Evolutionary conservation across 2,329 filamentous ascomycete genomes (phyloP).

Genomic region (Keithomyces neogunnii): DNA sequence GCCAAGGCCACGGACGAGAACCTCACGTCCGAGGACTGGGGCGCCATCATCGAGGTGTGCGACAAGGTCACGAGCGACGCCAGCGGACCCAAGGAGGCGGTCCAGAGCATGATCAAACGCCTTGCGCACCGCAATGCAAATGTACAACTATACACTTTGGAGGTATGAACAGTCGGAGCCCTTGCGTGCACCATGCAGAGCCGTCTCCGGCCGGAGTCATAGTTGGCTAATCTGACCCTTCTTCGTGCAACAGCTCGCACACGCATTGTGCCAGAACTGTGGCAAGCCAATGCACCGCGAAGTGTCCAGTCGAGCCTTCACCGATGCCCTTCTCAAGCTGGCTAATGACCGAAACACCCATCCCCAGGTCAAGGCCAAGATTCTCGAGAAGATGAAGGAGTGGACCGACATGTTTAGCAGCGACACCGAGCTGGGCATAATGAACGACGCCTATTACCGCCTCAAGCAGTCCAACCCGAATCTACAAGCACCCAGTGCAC

Average conservation of each 20-base stretch:
- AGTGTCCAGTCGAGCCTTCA: constrained; percentile 84
- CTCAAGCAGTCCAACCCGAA: constrained; percentile 81
- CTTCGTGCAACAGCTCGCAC: constrained; percentile 55
- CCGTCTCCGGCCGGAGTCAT: background rate
- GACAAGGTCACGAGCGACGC: constrained; percentile 47
- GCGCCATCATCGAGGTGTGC: constrained; percentile 55
- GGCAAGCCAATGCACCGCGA: constrained; percentile 81
- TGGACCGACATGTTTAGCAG: constrained; percentile 92
- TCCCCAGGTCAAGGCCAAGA: constrained; percentile 93
- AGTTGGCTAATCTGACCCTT: background rate
- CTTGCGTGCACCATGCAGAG: background rate
- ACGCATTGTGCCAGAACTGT: constrained; percentile 88
- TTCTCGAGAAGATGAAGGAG: constrained; percentile 90
- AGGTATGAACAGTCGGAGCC: constrained; percentile 41
- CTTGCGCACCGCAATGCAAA: constrained; percentile 91
- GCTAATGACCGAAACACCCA: constrained; percentile 94
- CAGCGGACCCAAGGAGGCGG: constrained; percentile 69
- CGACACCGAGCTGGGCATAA: constrained; percentile 89
- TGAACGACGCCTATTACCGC: constrained; percentile 89
- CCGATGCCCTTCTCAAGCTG: constrained; percentile 82
- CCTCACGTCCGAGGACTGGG: constrained; percentile 73
- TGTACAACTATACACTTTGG: constrained; percentile 89
- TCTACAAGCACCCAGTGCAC: constrained; percentile 83
- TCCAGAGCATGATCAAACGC: constrained; percentile 84
- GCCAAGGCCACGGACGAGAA: constrained; percentile 92